A percentile compares a stretch with the other conserved stretches of the same genome.
Evolutionary conservation across 768 basidiomycete genomes (phyloP).

Genomic region (Baorangia bicolor): DNA sequence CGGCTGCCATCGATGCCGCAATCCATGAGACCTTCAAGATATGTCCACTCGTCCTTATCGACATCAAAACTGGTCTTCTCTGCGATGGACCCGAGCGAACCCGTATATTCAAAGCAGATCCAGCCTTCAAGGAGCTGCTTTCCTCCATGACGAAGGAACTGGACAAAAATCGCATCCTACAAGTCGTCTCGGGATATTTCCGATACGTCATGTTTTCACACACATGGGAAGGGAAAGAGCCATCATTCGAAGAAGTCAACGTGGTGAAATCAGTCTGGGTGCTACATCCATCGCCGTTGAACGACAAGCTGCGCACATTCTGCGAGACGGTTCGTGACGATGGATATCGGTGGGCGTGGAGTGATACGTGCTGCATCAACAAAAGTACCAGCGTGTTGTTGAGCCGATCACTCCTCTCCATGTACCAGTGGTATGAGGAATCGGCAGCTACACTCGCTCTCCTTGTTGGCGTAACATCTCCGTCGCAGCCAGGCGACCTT

Average conservation of each 20-base stretch:
- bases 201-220: slow-evolving; percentile 17
- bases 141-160: slow-evolving; percentile 10
- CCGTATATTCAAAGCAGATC: slow-evolving; percentile 7
- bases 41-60: slow-evolving; percentile 10
- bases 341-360: slow-evolving; percentile 15
- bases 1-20: neutral
- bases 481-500: slow-evolving; percentile 4
- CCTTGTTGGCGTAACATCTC: slow-evolving; percentile 1
- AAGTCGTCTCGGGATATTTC: slow-evolving; percentile 8
- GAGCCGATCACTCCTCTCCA: slow-evolving; percentile 5
- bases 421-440: slow-evolving; percentile 13
- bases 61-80: slow-evolving; percentile 6
- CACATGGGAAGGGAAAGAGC: slow-evolving; percentile 15
- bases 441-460: slow-evolving; percentile 4
- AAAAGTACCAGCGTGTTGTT: slow-evolving; percentile 1
- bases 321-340: slow-evolving; percentile 5
- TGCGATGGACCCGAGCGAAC: slow-evolving; percentile 5
- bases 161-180: slow-evolving; percentile 4
- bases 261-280: slow-evolving; percentile 8
- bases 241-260: slow-evolving; percentile 12
- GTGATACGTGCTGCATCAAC: slow-evolving; percentile 12
- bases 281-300: neutral
- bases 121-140: slow-evolving; percentile 6
- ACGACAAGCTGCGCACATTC: slow-evolving; percentile 11
- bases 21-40: slow-evolving; percentile 3